Evolutionary conservation across 1,284 basidiomycete species (phyloP).

Genomic region (Inonotus obliquus): DNA sequence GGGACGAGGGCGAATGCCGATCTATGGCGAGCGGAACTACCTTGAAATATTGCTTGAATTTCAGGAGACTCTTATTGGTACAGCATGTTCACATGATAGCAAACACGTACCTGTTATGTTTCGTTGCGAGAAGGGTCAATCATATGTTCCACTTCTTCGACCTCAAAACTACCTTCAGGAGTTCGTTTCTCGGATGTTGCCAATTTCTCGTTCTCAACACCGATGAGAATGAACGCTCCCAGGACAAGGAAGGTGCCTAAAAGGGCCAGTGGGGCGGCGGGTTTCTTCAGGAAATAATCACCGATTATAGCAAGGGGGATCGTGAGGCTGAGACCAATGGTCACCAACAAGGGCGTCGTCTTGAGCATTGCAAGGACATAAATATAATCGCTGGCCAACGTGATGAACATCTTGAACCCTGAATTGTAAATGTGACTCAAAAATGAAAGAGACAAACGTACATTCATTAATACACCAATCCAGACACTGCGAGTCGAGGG

Average conservation of each 20-base stretch:
- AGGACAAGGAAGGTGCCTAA: constrained; percentile 66
- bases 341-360: constrained; percentile 91
- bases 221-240: constrained; percentile 61
- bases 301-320: constrained; percentile 87
- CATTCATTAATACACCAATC: constrained; percentile 72
- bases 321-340: constrained; percentile 91
- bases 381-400: constrained; percentile 79
- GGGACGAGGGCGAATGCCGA: too few relatives aligned
- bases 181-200: constrained; percentile 21
- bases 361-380: constrained; percentile 95
- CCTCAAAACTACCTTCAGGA: constrained; percentile 23
- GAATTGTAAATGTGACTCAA: constrained; percentile 1
- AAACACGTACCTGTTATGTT: not conserved
- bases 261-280: constrained; percentile 52
- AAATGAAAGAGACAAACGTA: constrained; percentile 31
- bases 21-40: too few relatives aligned
- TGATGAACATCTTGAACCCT: constrained; percentile 71
- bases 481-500: constrained; percentile 61
- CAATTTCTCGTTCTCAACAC: constrained; percentile 49
- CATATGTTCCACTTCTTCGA: constrained; percentile 15
- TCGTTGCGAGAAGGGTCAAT: not conserved
- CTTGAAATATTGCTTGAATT: too few relatives aligned
- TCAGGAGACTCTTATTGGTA: too few relatives aligned
- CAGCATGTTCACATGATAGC: too few relatives aligned
- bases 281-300: constrained; percentile 63